Evolutionary conservation across 257 asterid genomes (phyloP), one percentile per base, ranked within the genome.

Genomic region (Penstemon eatonii): DNA sequence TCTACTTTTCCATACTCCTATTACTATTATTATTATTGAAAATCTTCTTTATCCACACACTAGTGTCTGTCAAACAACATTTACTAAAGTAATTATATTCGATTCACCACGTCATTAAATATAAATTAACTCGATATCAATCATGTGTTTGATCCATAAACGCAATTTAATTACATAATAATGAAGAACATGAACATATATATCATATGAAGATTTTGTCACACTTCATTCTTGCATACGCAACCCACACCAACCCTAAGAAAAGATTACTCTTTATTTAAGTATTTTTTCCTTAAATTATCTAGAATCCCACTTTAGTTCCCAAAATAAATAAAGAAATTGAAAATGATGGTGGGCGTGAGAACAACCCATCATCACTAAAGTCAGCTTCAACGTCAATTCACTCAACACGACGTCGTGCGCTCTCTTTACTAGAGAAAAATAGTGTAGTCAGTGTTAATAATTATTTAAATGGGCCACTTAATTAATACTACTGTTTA

Each of bases 341-440:
- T 49, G 11, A 53, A 47, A 40, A 51, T 7, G 81, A 83, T 78
- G 80, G 61, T 60, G 63, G 61, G 83, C 82, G 76, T 80, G 88
- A 80, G 80, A 80, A 70, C 68, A 55, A 6, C 58, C 77, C 73
- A 55, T 71, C 88, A 83, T 83, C 79, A 80, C 72, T 77, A 53
- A 39, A 49, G 56, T 73, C 70, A 57, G 8, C 73, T 60, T 53
- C 75, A 69, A 46, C 62, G 41, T 79, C 72, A 75, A 68, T 63
- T 65, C 69, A 69, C 39, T 38, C 15, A 5, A 44, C 25, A 72
- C 69, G 64, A 56, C 74, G 63, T n/a, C 75, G 75, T 66, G 42
- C 53, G 40, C 2, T 39, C 8, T 36, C 19, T 5, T 11, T 10
- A 37, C 7, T 47, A 0, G 11, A 70, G 12, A 3, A 4, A 49